These are phyloP conservation scores for Diplodia sapinea DNA, from an alignment of 2,329 filamentous ascomycete genomes.

Conservation along the genomic window DNA sequence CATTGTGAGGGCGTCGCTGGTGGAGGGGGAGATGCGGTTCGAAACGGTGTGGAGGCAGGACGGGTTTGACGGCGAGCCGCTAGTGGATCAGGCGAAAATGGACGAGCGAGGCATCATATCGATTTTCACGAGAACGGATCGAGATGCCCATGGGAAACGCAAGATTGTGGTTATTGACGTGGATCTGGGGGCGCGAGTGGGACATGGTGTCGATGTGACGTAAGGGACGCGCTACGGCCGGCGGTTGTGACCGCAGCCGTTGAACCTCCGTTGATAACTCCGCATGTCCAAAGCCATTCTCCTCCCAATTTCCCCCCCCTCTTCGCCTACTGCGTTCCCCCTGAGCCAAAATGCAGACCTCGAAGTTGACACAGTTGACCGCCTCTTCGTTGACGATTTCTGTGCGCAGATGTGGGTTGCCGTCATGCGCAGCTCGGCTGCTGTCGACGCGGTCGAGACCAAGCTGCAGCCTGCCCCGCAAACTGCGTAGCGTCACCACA, in stretches of 20 bases:
- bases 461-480: neutral
- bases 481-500: neutral
- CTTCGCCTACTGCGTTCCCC: neutral
- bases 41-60: conserved; percentile 19
- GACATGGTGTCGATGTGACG: conserved; percentile 7
- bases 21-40: conserved; percentile 4
- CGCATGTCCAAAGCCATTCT: neutral
- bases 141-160: conserved; percentile 1
- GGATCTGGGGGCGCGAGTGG: neutral
- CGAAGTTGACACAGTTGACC: neutral
- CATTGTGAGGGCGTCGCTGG: neutral
- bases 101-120: conserved; percentile 15
- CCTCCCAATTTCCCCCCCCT: neutral
- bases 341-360: neutral
- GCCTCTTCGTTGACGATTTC: neutral
- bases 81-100: conserved; percentile 17
- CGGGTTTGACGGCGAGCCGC: conserved; percentile 17
- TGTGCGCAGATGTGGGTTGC: neutral
- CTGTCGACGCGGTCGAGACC: neutral
- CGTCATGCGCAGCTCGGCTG: neutral
- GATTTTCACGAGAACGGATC: conserved; percentile 24
- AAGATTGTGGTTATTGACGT: conserved; percentile 23
- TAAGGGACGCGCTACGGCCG: conserved; percentile 9
- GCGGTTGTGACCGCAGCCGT: conserved; percentile 2
- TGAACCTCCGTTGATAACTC: conserved; percentile 25